Evolutionary conservation across 768 basidiomycete species (phyloP).

Genomic region (Tricholoma matsutake): DNA sequence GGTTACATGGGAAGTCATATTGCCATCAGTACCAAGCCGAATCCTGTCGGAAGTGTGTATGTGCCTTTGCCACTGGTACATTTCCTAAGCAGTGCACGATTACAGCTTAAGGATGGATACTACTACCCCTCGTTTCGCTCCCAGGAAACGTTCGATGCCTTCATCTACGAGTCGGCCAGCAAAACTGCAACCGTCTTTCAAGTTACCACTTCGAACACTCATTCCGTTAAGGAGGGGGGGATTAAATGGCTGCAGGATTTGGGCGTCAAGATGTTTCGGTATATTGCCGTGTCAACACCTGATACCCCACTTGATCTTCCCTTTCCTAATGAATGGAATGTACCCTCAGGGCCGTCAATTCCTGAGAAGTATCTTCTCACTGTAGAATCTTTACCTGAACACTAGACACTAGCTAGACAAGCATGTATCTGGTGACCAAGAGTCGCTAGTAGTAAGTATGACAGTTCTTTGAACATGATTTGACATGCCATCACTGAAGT

Average conservation of each 20-base stretch:
- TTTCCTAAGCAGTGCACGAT: slow-evolving; percentile 7
- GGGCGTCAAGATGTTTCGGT: background rate
- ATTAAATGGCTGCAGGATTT: background rate
- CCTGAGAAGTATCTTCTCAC: background rate
- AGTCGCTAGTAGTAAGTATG: no score
- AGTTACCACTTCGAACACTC: slow-evolving; percentile 9
- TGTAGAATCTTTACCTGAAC: background rate
- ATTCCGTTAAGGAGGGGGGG: slow-evolving; percentile 7
- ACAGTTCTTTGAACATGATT: no score
- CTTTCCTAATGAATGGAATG: background rate
- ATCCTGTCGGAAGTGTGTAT: slow-evolving; percentile 6
- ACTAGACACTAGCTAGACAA: background rate
- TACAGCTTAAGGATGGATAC: slow-evolving; percentile 13
- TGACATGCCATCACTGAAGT: no score
- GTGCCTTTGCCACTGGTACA: slow-evolving; percentile 6
- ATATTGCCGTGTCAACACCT: background rate
- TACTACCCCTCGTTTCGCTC: slow-evolving; percentile 8
- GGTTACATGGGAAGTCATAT: slow-evolving; percentile 8
- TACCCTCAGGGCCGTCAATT: background rate
- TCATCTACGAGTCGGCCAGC: slow-evolving; percentile 14
- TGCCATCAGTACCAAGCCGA: slow-evolving; percentile 7
- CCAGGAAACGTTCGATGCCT: slow-evolving; percentile 14
- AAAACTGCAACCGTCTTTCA: slow-evolving; percentile 11
- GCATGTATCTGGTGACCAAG: no score
- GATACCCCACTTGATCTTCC: background rate